Conservation (phyloP, 345 rosid genomes). For the Ceriops zippeliana region DNA sequence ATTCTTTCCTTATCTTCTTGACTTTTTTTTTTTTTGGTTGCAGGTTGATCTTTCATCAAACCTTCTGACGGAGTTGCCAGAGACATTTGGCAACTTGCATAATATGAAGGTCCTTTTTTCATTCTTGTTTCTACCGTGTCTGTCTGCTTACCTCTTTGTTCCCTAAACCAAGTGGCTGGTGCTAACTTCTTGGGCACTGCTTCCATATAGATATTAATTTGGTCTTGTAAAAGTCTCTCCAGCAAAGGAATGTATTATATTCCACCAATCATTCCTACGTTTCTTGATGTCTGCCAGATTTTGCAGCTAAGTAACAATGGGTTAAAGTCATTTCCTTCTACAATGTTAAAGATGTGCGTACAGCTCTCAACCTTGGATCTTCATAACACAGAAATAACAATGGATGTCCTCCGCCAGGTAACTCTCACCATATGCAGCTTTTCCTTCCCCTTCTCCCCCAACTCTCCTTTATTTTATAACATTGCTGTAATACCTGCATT, state of each 20-base stretch:
- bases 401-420: constrained; percentile 71
- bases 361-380: constrained; percentile 77
- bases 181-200: too few species aligned
- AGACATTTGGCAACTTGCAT: constrained; percentile 48
- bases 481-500: neutral
- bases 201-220: neutral
- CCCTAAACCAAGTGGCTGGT: neutral
- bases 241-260: neutral
- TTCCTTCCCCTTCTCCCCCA: neutral
- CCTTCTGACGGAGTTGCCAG: constrained; percentile 65
- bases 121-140: neutral
- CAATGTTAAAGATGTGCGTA: constrained; percentile 55
- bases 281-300: neutral
- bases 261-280: neutral
- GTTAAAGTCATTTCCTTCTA: constrained; percentile 52
- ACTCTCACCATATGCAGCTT: neutral
- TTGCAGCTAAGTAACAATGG: constrained; percentile 69
- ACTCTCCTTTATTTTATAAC: neutral
- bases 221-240: neutral
- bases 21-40: neutral
- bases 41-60: constrained; percentile 92
- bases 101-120: constrained; percentile 56
- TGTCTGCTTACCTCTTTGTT: neutral
- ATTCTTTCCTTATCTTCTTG: neutral
- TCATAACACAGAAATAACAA: constrained; percentile 83